Conservation (phyloP, 148 eudicot species). For the Talinum fruticosum region DNA sequence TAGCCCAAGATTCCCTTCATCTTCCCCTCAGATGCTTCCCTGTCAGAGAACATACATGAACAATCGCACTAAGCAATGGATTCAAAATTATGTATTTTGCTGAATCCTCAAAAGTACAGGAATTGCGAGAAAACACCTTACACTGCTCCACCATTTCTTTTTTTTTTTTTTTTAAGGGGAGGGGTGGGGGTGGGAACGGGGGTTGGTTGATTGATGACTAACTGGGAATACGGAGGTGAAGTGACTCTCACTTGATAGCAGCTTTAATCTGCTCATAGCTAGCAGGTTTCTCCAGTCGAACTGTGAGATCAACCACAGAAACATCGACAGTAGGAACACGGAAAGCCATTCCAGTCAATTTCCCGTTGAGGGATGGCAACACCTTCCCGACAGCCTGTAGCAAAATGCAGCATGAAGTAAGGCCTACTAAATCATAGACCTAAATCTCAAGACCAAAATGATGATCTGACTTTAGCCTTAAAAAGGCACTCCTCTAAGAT, state of each 20-base stretch:
- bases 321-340: conserved; percentile 77
- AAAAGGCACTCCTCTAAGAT: neutral
- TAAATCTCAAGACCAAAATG: too few species aligned
- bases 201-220: too few species aligned
- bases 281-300: conserved; percentile 62
- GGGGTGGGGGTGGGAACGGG: too few species aligned
- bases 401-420: neutral
- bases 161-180: too few species aligned
- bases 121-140: too few species aligned
- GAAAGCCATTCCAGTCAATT: conserved; percentile 74
- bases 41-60: neutral
- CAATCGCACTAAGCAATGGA: too few species aligned
- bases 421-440: neutral
- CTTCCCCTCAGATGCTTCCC: conserved; percentile 75
- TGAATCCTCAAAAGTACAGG: too few species aligned
- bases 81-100: too few species aligned
- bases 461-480: neutral
- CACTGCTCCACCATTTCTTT: too few species aligned
- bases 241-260: conserved; percentile 69
- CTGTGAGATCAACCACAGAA: conserved; percentile 70
- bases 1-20: conserved; percentile 72
- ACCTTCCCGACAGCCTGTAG: conserved; percentile 76
- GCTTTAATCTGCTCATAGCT: conserved; percentile 55
- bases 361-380: conserved; percentile 60
- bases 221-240: too few species aligned